Conservation (phyloP, 768 basidiomycete genomes). For the Panaeolus papilionaceus region DNA sequence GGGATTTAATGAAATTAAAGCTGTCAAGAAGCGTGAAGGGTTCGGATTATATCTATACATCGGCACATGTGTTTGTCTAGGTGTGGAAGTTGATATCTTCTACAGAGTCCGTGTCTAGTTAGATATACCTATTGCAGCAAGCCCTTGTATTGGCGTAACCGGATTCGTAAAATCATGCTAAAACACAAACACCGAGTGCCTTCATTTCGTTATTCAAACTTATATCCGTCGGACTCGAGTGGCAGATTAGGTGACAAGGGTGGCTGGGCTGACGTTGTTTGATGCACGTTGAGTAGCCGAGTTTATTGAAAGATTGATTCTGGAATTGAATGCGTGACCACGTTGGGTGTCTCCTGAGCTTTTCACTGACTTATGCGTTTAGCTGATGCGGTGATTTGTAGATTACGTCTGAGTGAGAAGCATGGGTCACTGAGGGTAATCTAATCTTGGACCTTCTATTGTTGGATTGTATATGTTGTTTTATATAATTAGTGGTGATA, state of each 20-base stretch:
- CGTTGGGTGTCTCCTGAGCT: neutral
- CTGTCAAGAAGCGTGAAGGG: neutral
- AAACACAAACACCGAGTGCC: constrained; percentile 7
- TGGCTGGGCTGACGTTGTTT: neutral
- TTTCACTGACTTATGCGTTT: neutral
- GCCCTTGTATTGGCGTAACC: too few species aligned
- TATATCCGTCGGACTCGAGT: constrained; percentile 11
- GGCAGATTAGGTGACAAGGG: neutral
- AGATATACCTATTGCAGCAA: neutral
- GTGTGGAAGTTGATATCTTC: neutral
- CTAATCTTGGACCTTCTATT: neutral
- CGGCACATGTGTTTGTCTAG: neutral
- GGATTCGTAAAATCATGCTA: neutral
- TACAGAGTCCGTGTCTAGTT: neutral
- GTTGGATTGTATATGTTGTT: neutral
- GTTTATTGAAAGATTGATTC: neutral
- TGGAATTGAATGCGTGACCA: neutral
- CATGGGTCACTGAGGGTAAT: neutral
- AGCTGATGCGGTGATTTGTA: neutral
- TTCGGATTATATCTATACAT: neutral
- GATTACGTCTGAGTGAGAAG: neutral
- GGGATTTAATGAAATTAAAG: neutral
- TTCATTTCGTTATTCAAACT: constrained; percentile 13
- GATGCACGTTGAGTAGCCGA: neutral
- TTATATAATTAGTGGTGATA: neutral